A percentile compares a stretch with the other conserved stretches of the same genome.
Conservation (phyloP, 2,329 filamentous ascomycete species). For the Scytalidium sp. region DNA sequence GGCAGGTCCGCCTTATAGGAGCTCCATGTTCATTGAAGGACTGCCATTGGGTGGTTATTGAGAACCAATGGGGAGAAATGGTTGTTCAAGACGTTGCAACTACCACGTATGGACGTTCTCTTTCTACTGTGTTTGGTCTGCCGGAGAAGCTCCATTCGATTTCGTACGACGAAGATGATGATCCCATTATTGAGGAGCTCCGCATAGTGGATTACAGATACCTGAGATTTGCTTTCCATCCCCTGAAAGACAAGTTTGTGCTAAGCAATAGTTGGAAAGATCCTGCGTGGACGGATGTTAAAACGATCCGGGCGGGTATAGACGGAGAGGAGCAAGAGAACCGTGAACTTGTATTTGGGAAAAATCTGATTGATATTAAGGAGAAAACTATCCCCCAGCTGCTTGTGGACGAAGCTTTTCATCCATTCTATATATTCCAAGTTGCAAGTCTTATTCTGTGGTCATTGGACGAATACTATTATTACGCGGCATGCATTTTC, state of each 20-base stretch:
- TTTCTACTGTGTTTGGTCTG: constrained; percentile 65
- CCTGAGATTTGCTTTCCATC: constrained; percentile 88
- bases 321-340: constrained; percentile 84
- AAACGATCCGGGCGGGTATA: constrained; percentile 72
- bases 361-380: constrained; percentile 88
- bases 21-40: constrained; percentile 64
- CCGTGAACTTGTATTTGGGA: constrained; percentile 82
- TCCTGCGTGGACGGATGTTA: constrained; percentile 78
- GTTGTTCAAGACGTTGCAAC: constrained; percentile 66
- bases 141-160: constrained; percentile 56
- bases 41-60: constrained; percentile 89
- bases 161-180: constrained; percentile 68
- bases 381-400: constrained; percentile 83
- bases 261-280: constrained; percentile 93
- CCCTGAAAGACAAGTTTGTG: constrained; percentile 82
- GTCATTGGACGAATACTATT: constrained; percentile 96
- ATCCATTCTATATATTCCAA: constrained; percentile 98
- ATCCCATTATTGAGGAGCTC: constrained; percentile 73
- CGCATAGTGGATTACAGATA: constrained; percentile 89
- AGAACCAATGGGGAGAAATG: constrained; percentile 98
- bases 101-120: constrained; percentile 49
- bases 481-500: constrained; percentile 94
- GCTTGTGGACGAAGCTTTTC: constrained; percentile 89
- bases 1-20: constrained; percentile 77
- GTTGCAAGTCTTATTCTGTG: constrained; percentile 90